Base-by-base conservation (phyloP, 768 basidiomycete species). In the Phanerodontia chrysosporium region DNA sequence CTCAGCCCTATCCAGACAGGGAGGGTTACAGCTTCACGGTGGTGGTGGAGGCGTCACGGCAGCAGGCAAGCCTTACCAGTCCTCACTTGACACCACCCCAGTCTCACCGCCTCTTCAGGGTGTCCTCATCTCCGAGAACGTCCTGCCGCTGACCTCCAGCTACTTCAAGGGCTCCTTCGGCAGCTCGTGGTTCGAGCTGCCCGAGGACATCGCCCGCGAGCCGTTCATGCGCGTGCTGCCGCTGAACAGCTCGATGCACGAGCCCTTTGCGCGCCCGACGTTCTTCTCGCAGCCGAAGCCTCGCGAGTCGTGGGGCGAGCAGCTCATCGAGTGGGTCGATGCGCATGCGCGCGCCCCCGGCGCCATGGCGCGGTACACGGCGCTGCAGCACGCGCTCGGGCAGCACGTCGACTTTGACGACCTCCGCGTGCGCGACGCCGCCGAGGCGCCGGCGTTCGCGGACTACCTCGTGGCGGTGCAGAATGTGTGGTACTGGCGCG, bases 1-100 rank as follows among this genome's bases (percentile, higher is more conserved):
- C 69, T 7, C 46, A 58, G 6, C 57, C 75, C 60, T 8, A 35
- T 1, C 27, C 29, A 1, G 24, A 58, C 9, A 21, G 55, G 10
- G 14, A 44, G 22, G 10, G 10, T 18, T 30, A 25, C 49, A 36
- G 25, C 24, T 44, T 49, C 21, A 49, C 59, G 24, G 3, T 53
- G n/a, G 28, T 58, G 6, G 45, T 58, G 4, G 56, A 62, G 18
- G 60, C 60, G 16, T 51, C 35, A 16, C 44, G 45, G 8, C 10
- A 5, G n/a, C 24, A 59, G 30, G 58, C 55, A 30, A 16, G 56
- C 32, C 9, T 12, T 32, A 2, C 29, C 25, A 29, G 28, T 18
- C 30, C 4, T 29, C 18, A 44, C n/a, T 55, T 30, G 18, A 6
- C 18, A 27, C 24, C 4, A 13, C 25, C 30, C 29, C 51, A 32